Percentiles rank a stretch among this genome's conserved stretches.
Conservation (phyloP, 75 land plant genomes). For the Adiantum capillusveneris region DNA sequence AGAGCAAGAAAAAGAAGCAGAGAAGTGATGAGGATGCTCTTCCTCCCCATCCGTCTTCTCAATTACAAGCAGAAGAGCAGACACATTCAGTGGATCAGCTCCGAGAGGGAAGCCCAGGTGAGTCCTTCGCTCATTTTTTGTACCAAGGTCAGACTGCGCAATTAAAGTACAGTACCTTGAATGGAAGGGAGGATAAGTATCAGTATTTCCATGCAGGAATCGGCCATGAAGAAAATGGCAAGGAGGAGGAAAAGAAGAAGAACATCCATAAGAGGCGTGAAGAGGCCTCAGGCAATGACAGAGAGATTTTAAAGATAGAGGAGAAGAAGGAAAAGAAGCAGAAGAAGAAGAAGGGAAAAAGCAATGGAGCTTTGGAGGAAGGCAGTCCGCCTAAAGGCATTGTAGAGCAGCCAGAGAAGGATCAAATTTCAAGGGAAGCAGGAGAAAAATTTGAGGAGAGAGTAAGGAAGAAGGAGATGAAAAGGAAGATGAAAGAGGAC, state of each 20-base stretch:
- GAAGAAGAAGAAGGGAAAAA: background rate
- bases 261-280: conserved; percentile 5
- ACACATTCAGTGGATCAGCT: too few relatives aligned
- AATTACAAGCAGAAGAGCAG: too few relatives aligned
- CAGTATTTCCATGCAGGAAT: too few relatives aligned
- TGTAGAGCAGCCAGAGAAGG: background rate
- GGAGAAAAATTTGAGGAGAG: background rate
- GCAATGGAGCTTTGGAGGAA: background rate
- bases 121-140: too few relatives aligned
- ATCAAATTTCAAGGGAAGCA: too few relatives aligned
- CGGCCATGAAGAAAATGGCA: background rate
- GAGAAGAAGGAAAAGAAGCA: conserved; percentile 11
- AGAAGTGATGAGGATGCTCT: too few relatives aligned
- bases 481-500: background rate
- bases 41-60: too few relatives aligned
- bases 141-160: too few relatives aligned
- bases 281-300: background rate
- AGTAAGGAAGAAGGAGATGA: background rate
- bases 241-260: conserved; percentile 6
- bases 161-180: too few relatives aligned
- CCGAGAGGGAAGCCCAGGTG: too few relatives aligned
- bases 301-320: background rate
- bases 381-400: background rate
- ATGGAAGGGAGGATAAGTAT: too few relatives aligned
- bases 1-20: too few relatives aligned